These are phyloP conservation scores for Nannochloropsis salina DNA, from an alignment of 108 stramenopile species.

Conservation along the genomic window DNA sequence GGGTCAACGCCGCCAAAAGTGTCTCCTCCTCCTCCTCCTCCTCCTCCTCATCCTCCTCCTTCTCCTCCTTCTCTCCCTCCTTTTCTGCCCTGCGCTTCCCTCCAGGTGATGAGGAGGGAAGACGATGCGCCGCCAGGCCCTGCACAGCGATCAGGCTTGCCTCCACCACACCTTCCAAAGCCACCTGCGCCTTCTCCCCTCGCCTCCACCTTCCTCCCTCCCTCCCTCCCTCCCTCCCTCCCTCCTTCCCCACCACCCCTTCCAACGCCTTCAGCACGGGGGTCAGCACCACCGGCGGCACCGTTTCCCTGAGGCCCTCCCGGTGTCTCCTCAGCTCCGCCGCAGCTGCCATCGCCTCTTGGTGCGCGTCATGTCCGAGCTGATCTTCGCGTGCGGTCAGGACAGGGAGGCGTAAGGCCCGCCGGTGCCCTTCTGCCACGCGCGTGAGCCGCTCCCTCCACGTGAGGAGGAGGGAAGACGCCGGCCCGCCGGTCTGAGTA, in stretches of 20 bases:
- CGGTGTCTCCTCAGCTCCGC: neutral
- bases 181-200: constrained; percentile 21
- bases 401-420: neutral
- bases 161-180: neutral
- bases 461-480: neutral
- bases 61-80: neutral
- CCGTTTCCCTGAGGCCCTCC: neutral
- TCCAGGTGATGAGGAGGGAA: neutral
- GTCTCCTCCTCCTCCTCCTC: neutral
- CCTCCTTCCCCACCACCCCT: neutral
- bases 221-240: constrained; percentile 19
- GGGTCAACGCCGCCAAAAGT: neutral
- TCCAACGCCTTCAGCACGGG: neutral
- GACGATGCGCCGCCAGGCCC: neutral
- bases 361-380: neutral
- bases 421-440: neutral
- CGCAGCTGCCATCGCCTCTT: neutral
- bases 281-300: neutral
- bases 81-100: no score
- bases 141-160: neutral
- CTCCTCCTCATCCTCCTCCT: neutral
- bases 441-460: neutral
- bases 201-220: neutral
- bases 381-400: neutral
- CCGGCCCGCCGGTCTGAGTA: neutral